phyloP scores from a whole-genome alignment of 1,139 yeast species.

The Kazachstania sp. region DNA sequence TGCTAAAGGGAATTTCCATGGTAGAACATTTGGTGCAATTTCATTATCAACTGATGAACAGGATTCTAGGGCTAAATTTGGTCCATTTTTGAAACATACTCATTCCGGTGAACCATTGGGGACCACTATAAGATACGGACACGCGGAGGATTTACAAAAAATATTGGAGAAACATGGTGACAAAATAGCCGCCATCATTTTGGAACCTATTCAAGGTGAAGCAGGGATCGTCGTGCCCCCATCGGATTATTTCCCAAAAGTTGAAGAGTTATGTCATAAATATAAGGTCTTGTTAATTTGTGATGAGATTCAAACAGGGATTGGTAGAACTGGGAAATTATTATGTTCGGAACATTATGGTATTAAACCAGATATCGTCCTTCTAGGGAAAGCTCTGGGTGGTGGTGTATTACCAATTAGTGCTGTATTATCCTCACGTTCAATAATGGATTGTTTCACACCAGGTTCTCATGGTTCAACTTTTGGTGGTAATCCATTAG shows the following conservation, averaged over 20 bases:
- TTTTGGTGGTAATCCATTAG: slow-evolving; percentile 95
- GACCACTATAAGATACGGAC: slow-evolving; percentile 59
- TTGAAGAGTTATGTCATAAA: slow-evolving; percentile 67
- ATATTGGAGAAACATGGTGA: slow-evolving; percentile 83
- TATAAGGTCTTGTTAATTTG: slow-evolving; percentile 83
- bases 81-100: slow-evolving; percentile 79
- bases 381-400: slow-evolving; percentile 89
- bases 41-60: slow-evolving; percentile 89
- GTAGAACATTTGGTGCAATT: slow-evolving; percentile 89
- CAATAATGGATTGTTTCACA: slow-evolving; percentile 80
- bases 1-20: slow-evolving; percentile 88
- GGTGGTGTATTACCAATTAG: slow-evolving; percentile 95
- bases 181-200: slow-evolving; percentile 79
- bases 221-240: slow-evolving; percentile 98
- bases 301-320: slow-evolving; percentile 96
- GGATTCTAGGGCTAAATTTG: slow-evolving; percentile 81
- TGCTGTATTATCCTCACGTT: slow-evolving; percentile 79
- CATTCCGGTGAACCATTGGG: slow-evolving; percentile 62
- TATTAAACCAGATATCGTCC: slow-evolving; percentile 76
- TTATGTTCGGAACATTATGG: slow-evolving; percentile 83
- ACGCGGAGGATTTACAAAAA: slow-evolving; percentile 74
- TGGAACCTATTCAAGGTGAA: slow-evolving; percentile 98
- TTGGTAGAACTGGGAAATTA: slow-evolving; percentile 94
- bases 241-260: slow-evolving; percentile 63
- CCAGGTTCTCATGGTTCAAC: slow-evolving; percentile 99